Percentiles rank a stretch among this genome's conserved stretches.
Conservation (phyloP, 305 asterid genomes). For the Fraxinus paxiana region DNA sequence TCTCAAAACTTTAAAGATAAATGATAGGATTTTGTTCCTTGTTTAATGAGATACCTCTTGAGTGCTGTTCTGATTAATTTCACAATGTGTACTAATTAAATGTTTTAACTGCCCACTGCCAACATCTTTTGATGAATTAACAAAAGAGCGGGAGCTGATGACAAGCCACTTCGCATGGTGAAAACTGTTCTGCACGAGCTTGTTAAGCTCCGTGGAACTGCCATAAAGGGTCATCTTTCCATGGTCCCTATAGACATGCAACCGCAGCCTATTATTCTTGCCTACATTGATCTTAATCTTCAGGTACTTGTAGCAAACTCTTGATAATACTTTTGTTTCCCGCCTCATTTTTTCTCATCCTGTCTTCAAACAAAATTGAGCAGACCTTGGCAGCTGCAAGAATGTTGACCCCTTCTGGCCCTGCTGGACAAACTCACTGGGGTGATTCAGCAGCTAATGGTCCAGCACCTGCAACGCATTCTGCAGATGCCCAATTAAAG, state of each 20-base stretch:
- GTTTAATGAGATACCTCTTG: constrained; percentile 16
- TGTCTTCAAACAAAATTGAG: constrained; percentile 23
- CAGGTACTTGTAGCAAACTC: constrained; percentile 51
- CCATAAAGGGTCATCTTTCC: constrained; percentile 97
- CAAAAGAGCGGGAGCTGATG: constrained; percentile 97
- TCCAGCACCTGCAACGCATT: constrained; percentile 78
- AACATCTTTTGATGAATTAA: constrained; percentile 6
- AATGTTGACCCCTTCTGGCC: constrained; percentile 97
- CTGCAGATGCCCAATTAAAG: constrained; percentile 93
- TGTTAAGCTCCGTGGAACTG: constrained; percentile 98
- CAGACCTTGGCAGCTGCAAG: constrained; percentile 99
- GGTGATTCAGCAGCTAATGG: constrained; percentile 80
- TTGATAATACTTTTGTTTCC: neutral
- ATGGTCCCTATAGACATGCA: constrained; percentile 98
- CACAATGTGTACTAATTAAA: constrained; percentile 5
- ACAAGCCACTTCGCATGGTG: constrained; percentile 98
- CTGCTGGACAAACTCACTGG: constrained; percentile 96
- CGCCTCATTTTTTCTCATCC: constrained; percentile 14
- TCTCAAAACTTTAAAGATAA: neutral
- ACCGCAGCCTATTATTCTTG: constrained; percentile 96
- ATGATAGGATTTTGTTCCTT: neutral
- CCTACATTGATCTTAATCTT: constrained; percentile 96
- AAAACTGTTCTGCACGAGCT: constrained; percentile 98
- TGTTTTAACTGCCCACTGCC: constrained; percentile 8
- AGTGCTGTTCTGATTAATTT: neutral